Evolutionary conservation across 2,329 filamentous ascomycete species (phyloP), one percentile per base, ranked within the genome.

Genomic region (Xylaria sp.): DNA sequence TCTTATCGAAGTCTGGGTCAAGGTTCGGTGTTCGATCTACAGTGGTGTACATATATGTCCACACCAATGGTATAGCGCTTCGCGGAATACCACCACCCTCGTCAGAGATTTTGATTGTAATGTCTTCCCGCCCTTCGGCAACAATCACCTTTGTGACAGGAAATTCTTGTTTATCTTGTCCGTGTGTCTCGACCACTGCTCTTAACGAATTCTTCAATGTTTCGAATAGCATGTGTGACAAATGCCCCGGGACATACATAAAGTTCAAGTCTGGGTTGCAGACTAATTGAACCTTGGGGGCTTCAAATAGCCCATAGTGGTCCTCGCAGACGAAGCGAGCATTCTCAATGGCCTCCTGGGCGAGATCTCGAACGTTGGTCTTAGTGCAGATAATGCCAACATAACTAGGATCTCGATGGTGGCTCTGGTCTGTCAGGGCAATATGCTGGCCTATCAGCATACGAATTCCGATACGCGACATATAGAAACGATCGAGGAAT

Each of bases 41-140:
- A 1, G 96, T 99, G 42, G 96, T 99, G 81, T 99, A 99, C 96
- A 98, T 99, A 81, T 99, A 99, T 13, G 96, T 99, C 96, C 96
- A 99, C n/a, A 98, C 96, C 16, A 99, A 87, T 5, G 96, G 96
- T 72, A 99, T 98, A 61, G 93, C 89, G 75, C 92, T 97, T 76
- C 96, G 86, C 0, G 96, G 94, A 62, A 99, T 98, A 70, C 96
- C 96, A 72, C 96, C 96, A 68, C 96, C 96, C 82, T 99, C 96
- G 79, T 99, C 96, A 4, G 92, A 93, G 75, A 99, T 92, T 83
- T 99, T 99, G 84, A 99, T 98, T 5, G 96, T 99, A 76, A 99
- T 99, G 78, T 99, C 96, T 82, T 99, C 96, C 79, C 96, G 95
- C 67, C 96, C 96, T 82, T 99, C 95, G 37, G 96, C 96, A 35